Evolutionary conservation across 2,329 filamentous ascomycete species (phyloP), one percentile per base, ranked within the genome.

Genomic region (Scytalidium sp.): DNA sequence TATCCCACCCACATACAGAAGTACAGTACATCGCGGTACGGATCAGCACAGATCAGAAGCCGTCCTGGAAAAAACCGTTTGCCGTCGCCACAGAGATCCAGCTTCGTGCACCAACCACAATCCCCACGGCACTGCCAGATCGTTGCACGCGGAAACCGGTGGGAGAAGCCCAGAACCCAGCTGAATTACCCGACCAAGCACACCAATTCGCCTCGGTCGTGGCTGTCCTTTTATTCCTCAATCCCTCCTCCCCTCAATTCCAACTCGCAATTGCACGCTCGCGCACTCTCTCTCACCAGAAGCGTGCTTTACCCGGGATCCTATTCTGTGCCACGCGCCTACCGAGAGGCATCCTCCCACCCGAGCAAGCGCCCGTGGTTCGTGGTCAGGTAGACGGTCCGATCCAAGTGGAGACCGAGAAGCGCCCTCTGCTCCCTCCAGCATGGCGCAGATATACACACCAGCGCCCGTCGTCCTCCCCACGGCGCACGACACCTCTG

Each of bases 381-480:
- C 50, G 41, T 43, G 49, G 50, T 48, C 52, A 50, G 45, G 41
- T 55, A 47, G 49, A 49, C 46, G 48, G 51, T 43, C 52, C 46
- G 29, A 27, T 36, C 41, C 39, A 52, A 39, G 27, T 47, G 44
- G 45, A 52, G 50, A 52, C 32, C 32, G 13, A 36, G 15, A 5
- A 36, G 32, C 32, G 11, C 46, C 23, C 11, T 36, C 43, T 43
- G 23, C 19, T 43, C 39, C 41, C 36, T 48, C 51, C 47, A 61
- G 53, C 41, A 64, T 64, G 62, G 60, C 60, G 54, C 60, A 63
- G 55, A 56, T 62, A 59, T 63, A 62, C 55, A 56, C 56, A 19
- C 54, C n/a, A n/a, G n/a, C n/a, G 32, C 32, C 32, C 32, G 13
- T n/a, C 4, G 32, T 15, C 32, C 32, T 36, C 11, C 32, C 32